phyloP scores from a whole-genome alignment of 306 rosid species.

The Trichosanthes truncata region DNA sequence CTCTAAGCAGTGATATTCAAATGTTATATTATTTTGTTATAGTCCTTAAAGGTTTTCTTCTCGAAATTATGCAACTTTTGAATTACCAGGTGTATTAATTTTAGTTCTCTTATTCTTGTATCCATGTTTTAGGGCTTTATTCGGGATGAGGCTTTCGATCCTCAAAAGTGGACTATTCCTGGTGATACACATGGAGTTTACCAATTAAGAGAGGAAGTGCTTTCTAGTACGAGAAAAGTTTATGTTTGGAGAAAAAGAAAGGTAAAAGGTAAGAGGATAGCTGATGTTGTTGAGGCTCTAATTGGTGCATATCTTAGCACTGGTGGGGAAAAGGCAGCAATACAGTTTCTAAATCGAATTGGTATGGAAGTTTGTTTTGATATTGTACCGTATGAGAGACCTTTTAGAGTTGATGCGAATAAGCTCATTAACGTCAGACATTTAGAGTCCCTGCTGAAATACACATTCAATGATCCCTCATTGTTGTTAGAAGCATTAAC shows the following conservation, averaged over 20 bases:
- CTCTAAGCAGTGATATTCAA: background rate
- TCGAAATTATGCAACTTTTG: background rate
- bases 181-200: constrained; percentile 27
- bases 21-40: background rate
- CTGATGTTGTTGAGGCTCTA: constrained; percentile 90
- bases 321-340: constrained; percentile 63
- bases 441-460: constrained; percentile 45
- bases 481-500: constrained; percentile 76
- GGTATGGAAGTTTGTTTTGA: constrained; percentile 56
- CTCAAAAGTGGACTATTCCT: constrained; percentile 55
- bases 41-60: background rate
- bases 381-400: constrained; percentile 29
- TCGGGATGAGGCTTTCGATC: constrained; percentile 48
- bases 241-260: constrained; percentile 37
- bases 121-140: constrained; percentile 66
- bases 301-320: constrained; percentile 75
- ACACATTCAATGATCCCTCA: constrained; percentile 45
- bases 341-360: constrained; percentile 54
- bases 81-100: background rate
- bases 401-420: constrained; percentile 23
- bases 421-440: constrained; percentile 34
- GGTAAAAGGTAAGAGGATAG: constrained; percentile 41
- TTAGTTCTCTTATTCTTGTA: background rate
- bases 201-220: constrained; percentile 26
- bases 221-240: constrained; percentile 11